A percentile compares a stretch with the other conserved stretches of the same genome.
Evolutionary conservation across 768 basidiomycete species (phyloP).

Genomic region (Agrocybe pediades): DNA sequence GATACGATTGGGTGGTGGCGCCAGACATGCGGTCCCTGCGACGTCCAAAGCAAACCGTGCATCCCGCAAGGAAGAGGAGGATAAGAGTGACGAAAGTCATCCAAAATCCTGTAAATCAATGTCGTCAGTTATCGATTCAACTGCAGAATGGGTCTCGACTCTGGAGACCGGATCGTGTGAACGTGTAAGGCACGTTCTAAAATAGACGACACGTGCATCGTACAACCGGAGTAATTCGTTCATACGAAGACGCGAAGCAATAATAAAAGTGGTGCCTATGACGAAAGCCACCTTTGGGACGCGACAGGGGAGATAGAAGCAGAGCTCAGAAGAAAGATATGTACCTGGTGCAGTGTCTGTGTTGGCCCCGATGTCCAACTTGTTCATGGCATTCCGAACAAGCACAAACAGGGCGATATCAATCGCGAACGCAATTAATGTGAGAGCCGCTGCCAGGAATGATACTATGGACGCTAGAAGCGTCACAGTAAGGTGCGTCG

Average conservation of each 20-base stretch:
- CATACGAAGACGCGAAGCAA: neutral
- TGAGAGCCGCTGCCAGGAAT: constrained; percentile 69
- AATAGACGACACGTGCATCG: neutral
- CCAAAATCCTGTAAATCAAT: constrained; percentile 60
- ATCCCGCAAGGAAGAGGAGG: constrained; percentile 63
- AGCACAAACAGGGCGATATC: constrained; percentile 75
- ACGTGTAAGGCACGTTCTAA: neutral
- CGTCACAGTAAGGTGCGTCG: constrained; percentile 43
- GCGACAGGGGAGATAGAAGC: no score
- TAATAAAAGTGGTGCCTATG: neutral
- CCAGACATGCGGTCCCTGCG: constrained; percentile 52
- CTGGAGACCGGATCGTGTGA: no score
- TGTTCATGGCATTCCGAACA: constrained; percentile 57
- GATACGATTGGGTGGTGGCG: neutral
- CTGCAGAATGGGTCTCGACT: no score
- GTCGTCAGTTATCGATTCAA: no score
- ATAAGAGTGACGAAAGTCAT: constrained; percentile 69
- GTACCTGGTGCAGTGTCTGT: constrained; percentile 58
- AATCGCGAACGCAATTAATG: constrained; percentile 73
- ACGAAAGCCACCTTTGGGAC: no score
- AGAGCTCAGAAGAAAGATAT: no score
- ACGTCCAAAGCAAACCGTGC: constrained; percentile 72
- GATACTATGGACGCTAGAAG: constrained; percentile 67
- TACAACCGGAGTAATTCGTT: neutral
- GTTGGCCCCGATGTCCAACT: constrained; percentile 41